These are phyloP conservation scores for Alliaria petiolata DNA, from an alignment of 345 rosid genomes.

Conservation along the genomic window DNA sequence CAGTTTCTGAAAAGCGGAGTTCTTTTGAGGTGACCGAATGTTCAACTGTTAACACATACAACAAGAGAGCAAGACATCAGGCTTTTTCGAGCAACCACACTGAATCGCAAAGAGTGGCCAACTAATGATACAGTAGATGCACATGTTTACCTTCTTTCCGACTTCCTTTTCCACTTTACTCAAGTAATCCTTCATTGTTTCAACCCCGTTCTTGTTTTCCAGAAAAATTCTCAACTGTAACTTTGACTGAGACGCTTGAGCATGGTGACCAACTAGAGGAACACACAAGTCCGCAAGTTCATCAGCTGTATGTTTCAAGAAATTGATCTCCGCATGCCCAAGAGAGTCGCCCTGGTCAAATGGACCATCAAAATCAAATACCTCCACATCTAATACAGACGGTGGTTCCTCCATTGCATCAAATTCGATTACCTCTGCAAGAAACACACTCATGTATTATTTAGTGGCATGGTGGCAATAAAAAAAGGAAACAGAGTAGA, in stretches of 20 bases:
- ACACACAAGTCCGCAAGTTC: conserved; percentile 82
- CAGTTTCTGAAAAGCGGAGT: conserved; percentile 70
- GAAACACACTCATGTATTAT: conserved; percentile 7
- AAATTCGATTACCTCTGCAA: conserved; percentile 83
- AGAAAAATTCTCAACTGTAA: conserved; percentile 71
- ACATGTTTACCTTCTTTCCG: conserved; percentile 71
- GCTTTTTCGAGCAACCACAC: background rate
- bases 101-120: too few species aligned
- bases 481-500: background rate
- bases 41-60: conserved; percentile 51
- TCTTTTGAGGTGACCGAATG: conserved; percentile 73
- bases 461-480: background rate
- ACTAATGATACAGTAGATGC: background rate
- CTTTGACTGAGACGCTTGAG: conserved; percentile 78
- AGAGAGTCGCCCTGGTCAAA: conserved; percentile 85
- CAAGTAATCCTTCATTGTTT: conserved; percentile 68
- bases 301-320: conserved; percentile 67
- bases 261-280: conserved; percentile 72
- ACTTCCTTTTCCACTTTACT: conserved; percentile 90
- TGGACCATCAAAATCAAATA: conserved; percentile 90
- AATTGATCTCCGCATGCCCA: conserved; percentile 82
- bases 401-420: conserved; percentile 97
- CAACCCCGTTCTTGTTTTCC: conserved; percentile 75
- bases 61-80: background rate
- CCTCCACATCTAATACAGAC: conserved; percentile 81